These are phyloP conservation scores for Pyrenula massariospora DNA, from an alignment of 495 filamentous ascomycete species.

Conservation along the genomic window DNA sequence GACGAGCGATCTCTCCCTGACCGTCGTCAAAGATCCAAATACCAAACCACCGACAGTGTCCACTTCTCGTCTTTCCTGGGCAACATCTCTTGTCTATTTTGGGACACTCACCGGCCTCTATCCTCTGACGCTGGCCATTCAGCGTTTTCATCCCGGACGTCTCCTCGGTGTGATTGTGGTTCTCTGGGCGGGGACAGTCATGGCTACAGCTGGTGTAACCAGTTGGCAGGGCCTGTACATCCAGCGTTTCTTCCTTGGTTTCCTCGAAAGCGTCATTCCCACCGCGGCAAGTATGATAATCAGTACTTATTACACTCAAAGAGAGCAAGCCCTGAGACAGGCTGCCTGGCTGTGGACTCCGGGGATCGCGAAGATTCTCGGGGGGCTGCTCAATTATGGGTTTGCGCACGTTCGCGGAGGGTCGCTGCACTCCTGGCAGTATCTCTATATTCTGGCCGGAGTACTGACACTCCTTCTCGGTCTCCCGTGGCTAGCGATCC, in stretches of 20 bases:
- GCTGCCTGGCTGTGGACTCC: slow-evolving; percentile 33
- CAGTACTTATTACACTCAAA: slow-evolving; percentile 7
- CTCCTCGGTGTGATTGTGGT: slow-evolving; percentile 22
- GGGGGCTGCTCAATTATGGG: slow-evolving; percentile 16
- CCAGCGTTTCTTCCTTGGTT: slow-evolving; percentile 35
- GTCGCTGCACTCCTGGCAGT: slow-evolving; percentile 13
- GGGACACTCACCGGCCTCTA: slow-evolving; percentile 36
- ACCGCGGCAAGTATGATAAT: slow-evolving; percentile 31
- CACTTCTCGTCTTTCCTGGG: slow-evolving; percentile 26
- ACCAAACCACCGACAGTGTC: slow-evolving; percentile 40
- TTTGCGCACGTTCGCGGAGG: slow-evolving; percentile 13
- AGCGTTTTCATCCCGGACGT: slow-evolving; percentile 30
- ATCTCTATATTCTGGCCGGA: slow-evolving; percentile 18
- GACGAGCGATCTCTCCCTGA: slow-evolving; percentile 43
- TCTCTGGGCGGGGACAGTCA: slow-evolving; percentile 24
- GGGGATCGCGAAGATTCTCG: slow-evolving; percentile 19
- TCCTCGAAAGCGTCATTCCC: slow-evolving; percentile 22
- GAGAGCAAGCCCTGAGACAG: slow-evolving; percentile 29
- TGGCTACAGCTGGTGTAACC: slow-evolving; percentile 24
- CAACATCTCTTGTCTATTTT: slow-evolving; percentile 32
- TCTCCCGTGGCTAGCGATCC: slow-evolving; percentile 29
- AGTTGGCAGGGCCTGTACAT: slow-evolving; percentile 24
- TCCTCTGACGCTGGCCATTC: slow-evolving; percentile 28
- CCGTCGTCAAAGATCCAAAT: slow-evolving; percentile 31
- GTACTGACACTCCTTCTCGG: slow-evolving; percentile 15